Percentiles rank a stretch among this genome's conserved stretches.
These are phyloP conservation scores for Pseudozyma tsukubaensis DNA, from an alignment of 1,284 basidiomycete genomes.

Conservation along the genomic window DNA sequence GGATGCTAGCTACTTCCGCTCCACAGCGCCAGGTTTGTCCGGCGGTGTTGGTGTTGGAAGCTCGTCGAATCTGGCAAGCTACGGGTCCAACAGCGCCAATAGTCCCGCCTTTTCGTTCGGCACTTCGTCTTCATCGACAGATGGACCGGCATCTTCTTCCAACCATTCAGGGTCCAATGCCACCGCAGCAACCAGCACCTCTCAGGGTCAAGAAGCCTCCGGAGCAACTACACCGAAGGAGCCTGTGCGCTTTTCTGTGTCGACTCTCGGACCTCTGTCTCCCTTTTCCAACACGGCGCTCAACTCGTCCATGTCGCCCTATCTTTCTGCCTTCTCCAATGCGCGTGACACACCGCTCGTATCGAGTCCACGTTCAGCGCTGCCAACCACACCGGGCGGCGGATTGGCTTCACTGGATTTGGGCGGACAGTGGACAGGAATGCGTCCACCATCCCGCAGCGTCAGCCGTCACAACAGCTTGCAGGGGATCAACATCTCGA, in stretches of 20 bases:
- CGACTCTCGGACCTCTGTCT: conserved; percentile 58
- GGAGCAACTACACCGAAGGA: conserved; percentile 53
- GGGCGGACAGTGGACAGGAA: conserved; percentile 50
- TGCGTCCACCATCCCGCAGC: conserved; percentile 44
- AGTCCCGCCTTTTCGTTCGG: conserved; percentile 48
- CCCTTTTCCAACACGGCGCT: conserved; percentile 66
- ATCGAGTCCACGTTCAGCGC: conserved; percentile 53
- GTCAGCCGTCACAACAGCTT: conserved; percentile 52
- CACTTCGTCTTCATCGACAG: conserved; percentile 27
- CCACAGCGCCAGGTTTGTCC: conserved; percentile 39
- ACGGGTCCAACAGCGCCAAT: conserved; percentile 31
- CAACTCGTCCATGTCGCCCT: conserved; percentile 64
- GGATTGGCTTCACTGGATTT: conserved; percentile 40
- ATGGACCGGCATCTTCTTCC: conserved; percentile 23
- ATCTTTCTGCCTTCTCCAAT: conserved; percentile 66
- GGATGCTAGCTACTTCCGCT: conserved; percentile 51
- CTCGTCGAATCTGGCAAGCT: conserved; percentile 20
- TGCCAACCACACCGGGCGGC: conserved; percentile 36
- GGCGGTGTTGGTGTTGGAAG: conserved; percentile 21
- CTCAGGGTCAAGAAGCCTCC: conserved; percentile 31
- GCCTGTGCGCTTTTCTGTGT: conserved; percentile 59
- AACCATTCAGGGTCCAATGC: conserved; percentile 29
- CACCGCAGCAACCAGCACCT: conserved; percentile 19
- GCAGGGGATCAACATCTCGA: conserved; percentile 38
- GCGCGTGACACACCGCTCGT: conserved; percentile 65